These are phyloP conservation scores for Luffa acutangula DNA, from an alignment of 306 rosid species.

Conservation along the genomic window DNA sequence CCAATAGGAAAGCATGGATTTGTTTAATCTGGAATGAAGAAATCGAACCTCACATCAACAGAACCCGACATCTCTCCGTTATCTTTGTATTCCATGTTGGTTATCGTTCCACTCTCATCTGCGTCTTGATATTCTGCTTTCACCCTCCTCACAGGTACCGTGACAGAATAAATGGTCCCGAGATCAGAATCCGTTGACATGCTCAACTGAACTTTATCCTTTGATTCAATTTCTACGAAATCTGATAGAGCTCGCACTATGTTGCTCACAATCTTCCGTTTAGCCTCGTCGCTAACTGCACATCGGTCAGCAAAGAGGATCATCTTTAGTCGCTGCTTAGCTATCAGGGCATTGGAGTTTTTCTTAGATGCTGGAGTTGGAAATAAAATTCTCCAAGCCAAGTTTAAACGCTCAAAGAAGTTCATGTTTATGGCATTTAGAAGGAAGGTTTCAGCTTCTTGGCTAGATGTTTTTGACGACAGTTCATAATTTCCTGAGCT, in stretches of 20 bases:
- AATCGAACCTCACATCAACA: constrained; percentile 45
- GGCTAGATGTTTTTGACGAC: constrained; percentile 37
- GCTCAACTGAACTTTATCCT: constrained; percentile 84
- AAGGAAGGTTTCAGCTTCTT: constrained; percentile 57
- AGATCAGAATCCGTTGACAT: constrained; percentile 81
- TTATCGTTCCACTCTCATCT: constrained; percentile 68
- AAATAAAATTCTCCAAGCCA: constrained; percentile 87
- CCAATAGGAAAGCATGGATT: background rate
- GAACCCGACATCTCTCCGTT: constrained; percentile 59
- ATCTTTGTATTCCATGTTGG: constrained; percentile 85
- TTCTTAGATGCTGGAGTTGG: constrained; percentile 55
- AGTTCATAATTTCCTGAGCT: constrained; percentile 28
- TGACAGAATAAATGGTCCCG: constrained; percentile 90
- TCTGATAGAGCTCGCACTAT: constrained; percentile 74
- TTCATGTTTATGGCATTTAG: constrained; percentile 78
- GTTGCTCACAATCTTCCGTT: constrained; percentile 66
- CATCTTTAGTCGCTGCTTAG: constrained; percentile 96
- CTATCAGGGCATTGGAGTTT: constrained; percentile 76
- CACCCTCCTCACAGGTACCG: constrained; percentile 88
- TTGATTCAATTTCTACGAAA: constrained; percentile 93
- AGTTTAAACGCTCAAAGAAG: constrained; percentile 78
- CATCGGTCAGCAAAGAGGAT: constrained; percentile 91
- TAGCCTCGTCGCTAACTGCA: constrained; percentile 89
- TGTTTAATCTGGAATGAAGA: constrained; percentile 36
- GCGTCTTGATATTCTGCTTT: constrained; percentile 74